Evolutionary conservation across 768 basidiomycete genomes (phyloP), one percentile per base, ranked within the genome.

Genomic region (Mycena sanguinolenta): DNA sequence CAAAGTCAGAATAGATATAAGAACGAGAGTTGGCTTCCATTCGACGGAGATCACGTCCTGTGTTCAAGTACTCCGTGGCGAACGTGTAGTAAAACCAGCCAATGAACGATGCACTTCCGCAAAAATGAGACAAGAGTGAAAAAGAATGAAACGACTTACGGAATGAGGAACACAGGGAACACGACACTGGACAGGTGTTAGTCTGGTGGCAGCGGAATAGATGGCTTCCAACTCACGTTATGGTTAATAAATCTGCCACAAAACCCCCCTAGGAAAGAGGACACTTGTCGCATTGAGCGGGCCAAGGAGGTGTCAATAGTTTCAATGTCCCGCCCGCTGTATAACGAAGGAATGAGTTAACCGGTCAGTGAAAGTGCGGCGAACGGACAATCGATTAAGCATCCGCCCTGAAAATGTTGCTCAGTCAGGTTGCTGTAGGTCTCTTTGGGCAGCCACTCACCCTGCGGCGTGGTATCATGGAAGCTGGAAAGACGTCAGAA

Each of bases 21-120:
- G 93, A 94, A 17, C 95, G 86, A 0, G 92, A 89, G 75, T 95
- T 97, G 2, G 95, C 94, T 78, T 97, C 96, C 91, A 98, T 95
- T n/a, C 96, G 88, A 69, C 95, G 88, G n/a, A 97, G 83, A 75
- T 96, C 95, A 54, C 95, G 88, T 0, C 94, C 93, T 0, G 93
- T 94, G 75, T 90, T 90, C 57, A 94, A 82, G 77, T 94, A 94
- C 0, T 92, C 92, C 63, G 91, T 82, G 4, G 92, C 89, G 25
- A 94, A 82, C 32, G 86, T 79, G 58, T 90, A 90, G 76, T 97
- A 97, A 32, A 89, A 86, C 70, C 86, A 90, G 2, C 92, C 94
- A 46, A 98, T 91, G 72, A 94, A 75, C 14, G 84, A 42, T n/a
- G 60, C 68, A 25, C 68, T 69, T 60, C 23, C n/a, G n/a, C n/a